A percentile compares a stretch with the other conserved stretches of the same genome.
Conservation (phyloP, 805 yeast genomes). For the Yarrowia bubula region DNA sequence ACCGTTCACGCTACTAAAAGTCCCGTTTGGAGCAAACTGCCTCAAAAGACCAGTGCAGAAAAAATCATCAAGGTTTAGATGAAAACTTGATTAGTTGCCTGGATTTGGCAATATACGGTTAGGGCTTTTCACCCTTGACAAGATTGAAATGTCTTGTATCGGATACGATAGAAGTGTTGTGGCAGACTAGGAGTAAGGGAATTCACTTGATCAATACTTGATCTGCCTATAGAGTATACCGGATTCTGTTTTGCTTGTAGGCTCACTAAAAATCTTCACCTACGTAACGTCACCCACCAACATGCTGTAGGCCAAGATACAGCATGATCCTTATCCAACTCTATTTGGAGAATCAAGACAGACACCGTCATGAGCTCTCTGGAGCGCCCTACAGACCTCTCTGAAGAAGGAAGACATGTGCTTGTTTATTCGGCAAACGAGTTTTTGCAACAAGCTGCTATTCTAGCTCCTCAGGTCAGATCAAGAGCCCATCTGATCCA, state of each 20-base stretch:
- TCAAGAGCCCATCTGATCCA: neutral
- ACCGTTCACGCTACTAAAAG: neutral
- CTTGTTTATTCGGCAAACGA: neutral
- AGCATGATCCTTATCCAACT: constrained; percentile 5
- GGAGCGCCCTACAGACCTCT: neutral
- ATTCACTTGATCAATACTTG: too few species aligned
- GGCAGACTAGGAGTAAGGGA: neutral
- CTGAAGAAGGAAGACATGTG: neutral
- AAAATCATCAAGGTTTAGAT: neutral
- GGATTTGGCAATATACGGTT: neutral
- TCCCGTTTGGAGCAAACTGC: neutral
- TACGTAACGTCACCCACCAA: neutral
- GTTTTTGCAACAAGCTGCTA: neutral
- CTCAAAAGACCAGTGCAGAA: constrained; percentile 3
- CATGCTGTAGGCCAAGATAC: neutral
- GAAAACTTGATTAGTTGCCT: constrained; percentile 5
- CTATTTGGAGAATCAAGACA: neutral
- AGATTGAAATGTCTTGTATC: neutral
- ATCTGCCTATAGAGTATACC: too few species aligned
- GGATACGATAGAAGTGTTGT: neutral
- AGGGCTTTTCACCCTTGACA: neutral
- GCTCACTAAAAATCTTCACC: neutral
- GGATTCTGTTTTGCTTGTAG: neutral
- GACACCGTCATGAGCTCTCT: neutral
- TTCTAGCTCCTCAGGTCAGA: neutral